Percentiles rank a stretch among this genome's conserved stretches.
Evolutionary conservation across 2,329 filamentous ascomycete genomes (phyloP).

Genomic region (Penicillium sp.): DNA sequence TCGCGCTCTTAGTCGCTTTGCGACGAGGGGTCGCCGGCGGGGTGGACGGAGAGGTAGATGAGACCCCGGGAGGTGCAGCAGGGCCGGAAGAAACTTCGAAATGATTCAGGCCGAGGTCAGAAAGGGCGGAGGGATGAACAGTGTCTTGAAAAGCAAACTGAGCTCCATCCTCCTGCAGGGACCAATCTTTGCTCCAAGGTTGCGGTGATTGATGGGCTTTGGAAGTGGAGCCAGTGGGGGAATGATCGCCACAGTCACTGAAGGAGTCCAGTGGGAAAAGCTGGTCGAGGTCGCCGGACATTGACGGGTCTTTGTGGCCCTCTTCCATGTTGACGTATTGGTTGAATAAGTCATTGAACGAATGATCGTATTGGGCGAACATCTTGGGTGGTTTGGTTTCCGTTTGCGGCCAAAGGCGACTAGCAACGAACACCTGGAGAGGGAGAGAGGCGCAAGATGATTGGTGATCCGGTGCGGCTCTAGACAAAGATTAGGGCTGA

Average conservation of each 20-base stretch:
- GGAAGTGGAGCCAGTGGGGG: slow-evolving; percentile 45
- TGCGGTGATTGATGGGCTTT: slow-evolving; percentile 42
- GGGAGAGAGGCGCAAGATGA: slow-evolving; percentile 24
- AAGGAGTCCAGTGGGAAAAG: slow-evolving; percentile 48
- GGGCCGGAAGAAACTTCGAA: slow-evolving; percentile 30
- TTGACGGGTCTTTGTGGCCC: slow-evolving; percentile 45
- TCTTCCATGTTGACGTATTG: slow-evolving; percentile 57
- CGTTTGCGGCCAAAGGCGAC: slow-evolving; percentile 34
- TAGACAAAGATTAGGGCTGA: slow-evolving; percentile 17
- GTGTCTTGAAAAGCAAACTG: slow-evolving; percentile 35
- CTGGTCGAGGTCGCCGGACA: slow-evolving; percentile 47
- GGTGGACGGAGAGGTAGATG: slow-evolving; percentile 31
- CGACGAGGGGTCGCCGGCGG: slow-evolving; percentile 36
- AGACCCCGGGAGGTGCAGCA: slow-evolving; percentile 14
- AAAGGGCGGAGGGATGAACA: slow-evolving; percentile 35
- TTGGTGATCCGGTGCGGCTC: slow-evolving; percentile 24
- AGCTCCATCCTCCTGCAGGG: slow-evolving; percentile 46
- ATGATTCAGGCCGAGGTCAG: slow-evolving; percentile 27
- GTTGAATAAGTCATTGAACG: slow-evolving; percentile 58
- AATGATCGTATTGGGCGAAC: slow-evolving; percentile 48
- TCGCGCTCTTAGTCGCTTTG: slow-evolving; percentile 34
- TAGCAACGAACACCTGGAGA: slow-evolving; percentile 16
- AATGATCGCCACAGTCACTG: slow-evolving; percentile 49
- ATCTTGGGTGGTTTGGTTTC: slow-evolving; percentile 48
- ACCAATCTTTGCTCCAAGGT: slow-evolving; percentile 52